Evolutionary conservation across 768 basidiomycete species (phyloP), one percentile per base, ranked within the genome.

Genomic region (Tricholoma saponaceum): DNA sequence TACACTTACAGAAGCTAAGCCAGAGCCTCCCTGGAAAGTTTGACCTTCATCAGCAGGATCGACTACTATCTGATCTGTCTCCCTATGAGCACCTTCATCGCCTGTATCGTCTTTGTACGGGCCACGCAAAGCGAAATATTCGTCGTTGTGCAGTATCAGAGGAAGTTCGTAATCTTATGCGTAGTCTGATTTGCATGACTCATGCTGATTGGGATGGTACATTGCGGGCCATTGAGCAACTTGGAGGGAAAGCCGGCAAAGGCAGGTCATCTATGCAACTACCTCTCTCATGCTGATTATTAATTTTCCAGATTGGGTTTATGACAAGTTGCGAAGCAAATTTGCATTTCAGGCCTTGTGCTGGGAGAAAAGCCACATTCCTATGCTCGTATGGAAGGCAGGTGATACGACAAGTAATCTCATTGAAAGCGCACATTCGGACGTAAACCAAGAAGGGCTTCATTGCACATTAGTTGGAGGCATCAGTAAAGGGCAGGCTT

Each of bases 21-120:
- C 55, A 55, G 33, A 18, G 41, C 18, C 18, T 51, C 1, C 46
- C 23, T 10, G 30, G 16, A 1, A 62, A 59, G 41, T 30, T 35
- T 13, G 69, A 71, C 32, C 52, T 70, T 0, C 66, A 70, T 60
- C 64, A 70, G 16, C 63, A 64, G 5, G 22, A 60, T 5, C 59
- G 58, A 3, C 35, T 56, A 0, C 25, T 70, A 0, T 22, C 57
- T 2, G 52, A 51, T 14, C 60, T 66, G 2, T 33, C 52, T 46
- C 44, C 35, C 4, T 72, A 70, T 49, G 64, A 72, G 3, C 69
- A 72, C 33, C 54, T 72, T 0, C 56, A 53, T 7, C 54, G 65
- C 0, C 7, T 67, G 2, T 54, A 66, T 23, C 52, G 63, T 1
- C 61, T 70, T 0, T 72, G 71, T 37, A 47, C 41, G 6, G 58